Base-by-base conservation (phyloP, 2,329 filamentous ascomycete genomes). In the Xylariaceae sp. region DNA sequence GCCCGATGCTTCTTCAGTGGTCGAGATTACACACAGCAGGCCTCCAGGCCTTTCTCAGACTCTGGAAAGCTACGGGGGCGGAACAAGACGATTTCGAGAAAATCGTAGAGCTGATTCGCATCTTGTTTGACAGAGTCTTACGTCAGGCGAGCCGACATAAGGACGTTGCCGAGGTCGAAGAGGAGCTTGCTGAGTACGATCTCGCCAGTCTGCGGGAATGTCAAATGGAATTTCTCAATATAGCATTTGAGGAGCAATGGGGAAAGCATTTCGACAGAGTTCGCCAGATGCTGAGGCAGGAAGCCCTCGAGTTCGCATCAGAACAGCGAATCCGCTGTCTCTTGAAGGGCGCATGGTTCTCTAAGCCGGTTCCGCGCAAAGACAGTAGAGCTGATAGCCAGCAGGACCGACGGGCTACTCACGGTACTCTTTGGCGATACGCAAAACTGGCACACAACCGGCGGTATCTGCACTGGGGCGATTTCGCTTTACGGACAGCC, bases 181-280 rank as follows among this genome's bases (percentile, higher is more conserved):
- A 95, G 55, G 91, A 96, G 50, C 75, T 98, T 47, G 76, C 81
- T 6, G 86, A 91, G 56, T 92, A 89, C 62, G 90, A 95, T 55
- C 86, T 90, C 56, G 73, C 77, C 36, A 80, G 83, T 32, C 73
- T 97, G 44, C 81, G 93, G 41, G 83, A 90, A 60, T 73, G 95
- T 44, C 93, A 98, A 67, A 96, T 97, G 90, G 87, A 94, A 56
- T 75, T 96, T 10, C 73, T 97, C 4, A 88, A 95, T 63, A 73
- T 93, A 53, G 88, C 89, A 0, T 97, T 97, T 61, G 92, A 97
- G 64, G 88, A 94, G 63, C 87, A 87, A 39, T 98, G 93, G 93
- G 91, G 91, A 11, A 81, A 87, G 51, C 90, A 97, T 67, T 75
- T 98, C 22, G 80, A 80, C 53, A 88, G 93, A 67, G 88, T 95